phyloP scores from a whole-genome alignment of 768 basidiomycete species.

The Boletus sp. region DNA sequence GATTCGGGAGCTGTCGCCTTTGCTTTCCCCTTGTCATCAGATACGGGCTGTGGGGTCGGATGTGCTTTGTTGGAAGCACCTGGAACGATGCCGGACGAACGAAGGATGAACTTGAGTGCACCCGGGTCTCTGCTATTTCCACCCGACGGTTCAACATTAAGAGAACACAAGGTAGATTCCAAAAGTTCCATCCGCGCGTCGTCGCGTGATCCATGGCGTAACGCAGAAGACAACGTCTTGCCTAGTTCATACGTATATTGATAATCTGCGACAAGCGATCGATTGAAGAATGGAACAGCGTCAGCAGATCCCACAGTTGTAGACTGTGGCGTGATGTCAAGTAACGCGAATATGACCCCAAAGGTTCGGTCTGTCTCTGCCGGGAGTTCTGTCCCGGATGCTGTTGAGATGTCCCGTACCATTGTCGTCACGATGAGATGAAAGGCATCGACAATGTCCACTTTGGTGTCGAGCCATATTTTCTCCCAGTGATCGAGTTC shows the following conservation, averaged over 20 bases:
- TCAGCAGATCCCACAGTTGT: constrained; percentile 12
- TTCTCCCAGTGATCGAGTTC: constrained; percentile 63
- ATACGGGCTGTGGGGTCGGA: constrained; percentile 32
- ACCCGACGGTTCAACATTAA: constrained; percentile 27
- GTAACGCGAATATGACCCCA: constrained; percentile 55
- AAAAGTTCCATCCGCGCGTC: constrained; percentile 58
- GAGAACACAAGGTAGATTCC: constrained; percentile 45
- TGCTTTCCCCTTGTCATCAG: constrained; percentile 39
- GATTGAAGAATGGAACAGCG: constrained; percentile 60
- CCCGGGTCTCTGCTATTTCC: constrained; percentile 42
- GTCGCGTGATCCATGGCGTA: constrained; percentile 45
- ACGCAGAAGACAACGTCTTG: constrained; percentile 43
- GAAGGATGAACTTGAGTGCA: constrained; percentile 59
- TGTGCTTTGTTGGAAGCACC: constrained; percentile 5
- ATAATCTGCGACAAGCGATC: constrained; percentile 67
- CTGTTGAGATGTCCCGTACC: constrained; percentile 44
- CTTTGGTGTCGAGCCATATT: constrained; percentile 71
- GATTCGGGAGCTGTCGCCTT: constrained; percentile 27
- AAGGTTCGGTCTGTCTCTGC: constrained; percentile 52
- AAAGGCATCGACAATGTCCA: constrained; percentile 65
- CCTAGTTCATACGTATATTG: constrained; percentile 63
- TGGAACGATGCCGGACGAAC: constrained; percentile 52
- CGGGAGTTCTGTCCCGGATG: constrained; percentile 43
- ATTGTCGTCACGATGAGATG: constrained; percentile 54
- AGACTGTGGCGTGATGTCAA: constrained; percentile 39